Percentiles rank a stretch among this genome's conserved stretches.
Evolutionary conservation across 2,329 filamentous ascomycete species (phyloP).

Genomic region (Diaporthe amygdali): DNA sequence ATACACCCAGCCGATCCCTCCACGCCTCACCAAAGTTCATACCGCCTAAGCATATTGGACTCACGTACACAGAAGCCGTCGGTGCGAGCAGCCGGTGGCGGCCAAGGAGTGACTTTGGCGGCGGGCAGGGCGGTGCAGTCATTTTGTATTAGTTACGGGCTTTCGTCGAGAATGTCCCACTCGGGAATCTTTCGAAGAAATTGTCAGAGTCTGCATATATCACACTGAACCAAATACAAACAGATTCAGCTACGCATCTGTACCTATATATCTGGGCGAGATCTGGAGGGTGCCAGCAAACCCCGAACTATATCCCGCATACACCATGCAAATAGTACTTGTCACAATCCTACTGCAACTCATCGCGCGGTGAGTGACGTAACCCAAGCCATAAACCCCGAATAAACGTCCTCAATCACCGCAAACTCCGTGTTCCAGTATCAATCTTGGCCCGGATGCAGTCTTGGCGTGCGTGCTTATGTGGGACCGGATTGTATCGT

Average conservation of each 20-base stretch:
- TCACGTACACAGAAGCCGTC: constrained; percentile 68
- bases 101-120: constrained; percentile 64
- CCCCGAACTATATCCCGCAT: not conserved
- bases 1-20: constrained; percentile 65
- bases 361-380: not conserved
- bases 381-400: not conserved
- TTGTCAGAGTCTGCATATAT: not conserved
- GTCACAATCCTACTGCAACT: not conserved
- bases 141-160: not conserved
- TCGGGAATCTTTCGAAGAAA: too few relatives aligned
- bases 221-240: not conserved
- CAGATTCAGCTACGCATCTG: not conserved
- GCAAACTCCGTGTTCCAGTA: not conserved
- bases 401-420: not conserved
- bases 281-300: not conserved
- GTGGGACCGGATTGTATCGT: not conserved
- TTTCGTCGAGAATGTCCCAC: not conserved
- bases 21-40: constrained; percentile 60
- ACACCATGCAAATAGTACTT: too few relatives aligned
- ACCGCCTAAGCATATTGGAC: constrained; percentile 66
- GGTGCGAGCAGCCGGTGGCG: constrained; percentile 71
- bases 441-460: not conserved
- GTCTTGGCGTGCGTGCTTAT: not conserved
- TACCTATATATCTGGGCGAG: not conserved
- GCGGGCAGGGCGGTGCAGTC: constrained; percentile 33